These are phyloP conservation scores for Hordeum marinum DNA, from an alignment of 176 grass and related monocot genomes.

Conservation along the genomic window DNA sequence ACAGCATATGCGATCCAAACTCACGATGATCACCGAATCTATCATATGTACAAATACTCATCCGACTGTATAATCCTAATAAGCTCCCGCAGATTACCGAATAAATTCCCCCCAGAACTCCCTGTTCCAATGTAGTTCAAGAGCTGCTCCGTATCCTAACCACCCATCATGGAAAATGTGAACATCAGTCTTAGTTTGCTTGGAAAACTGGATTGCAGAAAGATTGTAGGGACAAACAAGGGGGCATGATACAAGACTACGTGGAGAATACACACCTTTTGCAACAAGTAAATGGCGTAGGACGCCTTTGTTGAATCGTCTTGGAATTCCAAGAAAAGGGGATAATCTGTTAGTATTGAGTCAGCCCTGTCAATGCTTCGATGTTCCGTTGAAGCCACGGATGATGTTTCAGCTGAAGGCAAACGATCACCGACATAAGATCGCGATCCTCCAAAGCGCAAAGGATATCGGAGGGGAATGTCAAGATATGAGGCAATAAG, in stretches of 20 bases:
- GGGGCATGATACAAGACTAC: neutral
- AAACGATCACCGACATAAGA: constrained; percentile 47
- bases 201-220: neutral
- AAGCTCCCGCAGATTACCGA: constrained; percentile 53
- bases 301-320: constrained; percentile 24
- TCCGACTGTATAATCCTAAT: constrained; percentile 44
- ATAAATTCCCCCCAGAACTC: constrained; percentile 33
- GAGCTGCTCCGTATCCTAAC: constrained; percentile 55
- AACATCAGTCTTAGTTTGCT: neutral
- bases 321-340: constrained; percentile 52
- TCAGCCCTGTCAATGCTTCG: neutral
- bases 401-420: constrained; percentile 37
- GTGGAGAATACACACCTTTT: constrained; percentile 36
- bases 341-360: constrained; percentile 34
- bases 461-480: constrained; percentile 49
- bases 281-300: constrained; percentile 48
- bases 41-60: constrained; percentile 43
- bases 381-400: neutral
- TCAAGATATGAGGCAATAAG: constrained; percentile 55
- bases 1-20: constrained; percentile 4
- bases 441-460: constrained; percentile 48
- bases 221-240: neutral
- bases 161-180: neutral
- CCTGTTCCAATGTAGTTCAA: constrained; percentile 49
- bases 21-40: neutral